Evolutionary conservation across 2,329 filamentous ascomycete species (phyloP), one percentile per base, ranked within the genome.

Genomic region (Pseudocercospora fijiensis): DNA sequence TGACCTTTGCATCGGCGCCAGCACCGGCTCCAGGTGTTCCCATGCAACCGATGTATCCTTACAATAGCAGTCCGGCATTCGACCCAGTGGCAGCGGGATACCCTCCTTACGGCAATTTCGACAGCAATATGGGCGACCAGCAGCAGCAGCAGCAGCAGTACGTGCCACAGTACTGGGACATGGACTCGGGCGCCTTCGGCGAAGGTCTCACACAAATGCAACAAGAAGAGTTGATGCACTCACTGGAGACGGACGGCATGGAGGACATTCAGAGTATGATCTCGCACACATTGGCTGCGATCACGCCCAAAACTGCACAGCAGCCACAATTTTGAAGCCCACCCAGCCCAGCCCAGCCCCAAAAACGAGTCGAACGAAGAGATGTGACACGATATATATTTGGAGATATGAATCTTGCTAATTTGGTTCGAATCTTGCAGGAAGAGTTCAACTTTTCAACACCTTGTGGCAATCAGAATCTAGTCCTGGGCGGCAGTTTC

Each of bases 201-300:
- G 70, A 69, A 20, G 75, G 75, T 8, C 58, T 78, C 43, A 75
- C 67, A 3, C 69, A 74, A 30, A 67, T 68, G 43, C 76, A 78
- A 61, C 76, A 77, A 58, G 69, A 73, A 43, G 76, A 78, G 60
- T 67, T 77, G 28, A 74, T 77, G 71, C 74, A 74, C n/a, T 69
- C 63, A 1, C 65, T 78, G 11, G 76, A 77, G 65, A 76, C 74
- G 16, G 69, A 73, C n/a, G 76, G 76, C 10, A 76, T 77, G 74
- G 72, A 73, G 43, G 73, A 76, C 60, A 76, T 78, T 33, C 74
- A 77, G 64, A 72, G 65, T 65, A 76, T 77, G 72, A 77, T 78
- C 37, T 67, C 67, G 22, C 61, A 60, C 18, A 74, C 73, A 10
- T 57, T 72, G n/a, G 61, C 67, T 11, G 64, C 70, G 9, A 70